Evolutionary conservation across 2,329 filamentous ascomycete species (phyloP), one percentile per base, ranked within the genome.

Genomic region (Aspergillus sp.): DNA sequence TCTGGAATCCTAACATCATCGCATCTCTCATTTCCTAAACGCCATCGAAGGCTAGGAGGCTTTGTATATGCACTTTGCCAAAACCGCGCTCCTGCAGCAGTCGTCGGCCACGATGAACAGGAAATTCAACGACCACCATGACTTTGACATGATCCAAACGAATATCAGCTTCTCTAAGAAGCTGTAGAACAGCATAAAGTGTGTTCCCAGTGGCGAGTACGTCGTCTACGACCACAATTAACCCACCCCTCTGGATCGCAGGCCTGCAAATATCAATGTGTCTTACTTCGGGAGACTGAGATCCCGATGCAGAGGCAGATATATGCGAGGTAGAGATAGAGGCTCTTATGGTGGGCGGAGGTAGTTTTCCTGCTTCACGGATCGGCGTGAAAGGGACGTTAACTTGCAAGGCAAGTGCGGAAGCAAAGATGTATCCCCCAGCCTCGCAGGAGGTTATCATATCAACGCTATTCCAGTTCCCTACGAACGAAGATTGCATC

Each of bases 201-300:
- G 84, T 86, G 62, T 75, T 62, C 1, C 83, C 84, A 0, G 80
- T 82, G 7, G 84, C 77, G 56, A 87, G 78, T 24, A 86, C 83
- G 68, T 87, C 84, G 58, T 87, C 84, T 5, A 87, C 76, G 0
- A 86, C 77, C n/a, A 86, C 73, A 11, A 86, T 79, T 4, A 73
- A 74, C 4, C 68, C 71, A 1, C 71, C 76, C 34, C 24, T 65
- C 0, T 72, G 64, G 19, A 87, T 30, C 40, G 70, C 69, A 71
- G 78, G 71, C 19, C 64, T 64, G 15, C 74, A 73, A 67, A 87
- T 83, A 70, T 85, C 83, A 6, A 87, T 72, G 69, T 51, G 59
- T 60, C 5, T 54, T 48, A 13, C 64, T 48, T 1, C 62, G 56
- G 11, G 57, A 61, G 49, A 54, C 54, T n/a, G 67, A 69, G 56